Percentiles rank a stretch among this genome's conserved stretches.
Conservation (phyloP, 2,329 filamentous ascomycete genomes). For the Diaporthe capsici region DNA sequence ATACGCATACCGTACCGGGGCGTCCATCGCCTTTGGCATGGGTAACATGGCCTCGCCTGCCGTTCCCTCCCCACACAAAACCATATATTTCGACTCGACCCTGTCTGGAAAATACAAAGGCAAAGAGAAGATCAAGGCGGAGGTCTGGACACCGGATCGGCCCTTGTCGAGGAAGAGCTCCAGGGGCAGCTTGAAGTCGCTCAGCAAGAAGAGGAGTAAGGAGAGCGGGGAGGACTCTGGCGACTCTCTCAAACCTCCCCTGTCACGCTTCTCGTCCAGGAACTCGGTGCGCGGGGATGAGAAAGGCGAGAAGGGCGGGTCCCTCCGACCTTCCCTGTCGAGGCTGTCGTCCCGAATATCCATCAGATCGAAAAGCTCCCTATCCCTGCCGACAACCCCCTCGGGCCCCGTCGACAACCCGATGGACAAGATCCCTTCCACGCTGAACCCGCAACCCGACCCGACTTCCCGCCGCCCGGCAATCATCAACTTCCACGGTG, state of each 20-base stretch:
- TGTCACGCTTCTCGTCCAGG: conserved; percentile 39
- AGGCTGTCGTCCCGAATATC: conserved; percentile 38
- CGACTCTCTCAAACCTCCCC: conserved; percentile 36
- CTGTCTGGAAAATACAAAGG: conserved; percentile 53
- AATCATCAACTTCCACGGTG: conserved; percentile 77
- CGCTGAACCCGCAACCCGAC: conserved; percentile 41
- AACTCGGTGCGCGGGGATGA: conserved; percentile 37
- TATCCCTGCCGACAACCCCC: conserved; percentile 35
- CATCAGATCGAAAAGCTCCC: conserved; percentile 24
- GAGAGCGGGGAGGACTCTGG: conserved; percentile 33
- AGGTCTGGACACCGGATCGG: conserved; percentile 59
- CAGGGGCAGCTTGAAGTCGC: conserved; percentile 34
- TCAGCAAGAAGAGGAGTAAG: conserved; percentile 34
- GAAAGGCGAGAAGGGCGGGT: conserved; percentile 23
- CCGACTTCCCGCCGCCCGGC: conserved; percentile 58
- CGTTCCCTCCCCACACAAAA: conserved; percentile 55
- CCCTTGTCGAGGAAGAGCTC: conserved; percentile 35
- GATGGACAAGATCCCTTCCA: conserved; percentile 38
- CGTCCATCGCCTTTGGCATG: conserved; percentile 59
- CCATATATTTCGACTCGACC: conserved; percentile 60
- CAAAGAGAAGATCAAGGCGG: conserved; percentile 59
- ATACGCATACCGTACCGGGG: conserved; percentile 60
- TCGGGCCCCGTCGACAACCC: conserved; percentile 29
- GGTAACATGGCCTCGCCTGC: conserved; percentile 58
- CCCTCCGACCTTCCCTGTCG: conserved; percentile 29